These are phyloP conservation scores for Camellia japonica DNA, from an alignment of 148 eudicot genomes.

Conservation along the genomic window DNA sequence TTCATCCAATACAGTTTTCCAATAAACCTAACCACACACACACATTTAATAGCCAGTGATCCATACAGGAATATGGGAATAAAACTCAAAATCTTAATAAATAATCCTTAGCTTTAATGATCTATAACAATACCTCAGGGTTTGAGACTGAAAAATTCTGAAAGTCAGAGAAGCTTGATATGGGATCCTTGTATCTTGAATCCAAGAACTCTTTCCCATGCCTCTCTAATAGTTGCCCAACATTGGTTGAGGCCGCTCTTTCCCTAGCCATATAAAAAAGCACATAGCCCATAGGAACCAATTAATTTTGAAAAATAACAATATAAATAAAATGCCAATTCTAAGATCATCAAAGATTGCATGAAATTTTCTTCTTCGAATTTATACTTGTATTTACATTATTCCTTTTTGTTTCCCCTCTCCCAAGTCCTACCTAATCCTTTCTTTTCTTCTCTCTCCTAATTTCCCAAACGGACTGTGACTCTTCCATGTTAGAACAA, in stretches of 20 bases:
- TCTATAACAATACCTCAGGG: slow-evolving; percentile 57
- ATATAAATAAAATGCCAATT: neutral
- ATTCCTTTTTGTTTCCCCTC: too few species aligned
- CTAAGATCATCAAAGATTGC: neutral
- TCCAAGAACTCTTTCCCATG: slow-evolving; percentile 69
- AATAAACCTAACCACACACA: slow-evolving; percentile 51
- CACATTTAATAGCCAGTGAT: neutral
- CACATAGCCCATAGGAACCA: neutral
- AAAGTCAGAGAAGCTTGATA: slow-evolving; percentile 76
- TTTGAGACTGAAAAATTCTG: slow-evolving; percentile 79
- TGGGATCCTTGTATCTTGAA: slow-evolving; percentile 64
- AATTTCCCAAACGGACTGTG: too few species aligned
- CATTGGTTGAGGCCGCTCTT: slow-evolving; percentile 53
- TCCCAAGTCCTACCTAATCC: too few species aligned
- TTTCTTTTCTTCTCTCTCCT: too few species aligned
- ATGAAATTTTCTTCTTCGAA: neutral
- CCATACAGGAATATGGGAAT: neutral
- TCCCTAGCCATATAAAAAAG: slow-evolving; percentile 35
- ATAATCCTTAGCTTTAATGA: neutral
- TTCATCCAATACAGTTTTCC: slow-evolving; percentile 72
- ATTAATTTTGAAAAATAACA: neutral
- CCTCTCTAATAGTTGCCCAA: slow-evolving; percentile 71
- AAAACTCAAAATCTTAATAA: neutral
- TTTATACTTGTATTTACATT: neutral
- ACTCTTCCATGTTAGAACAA: neutral